Conservation (phyloP, 169 alveolate species). For the Eimeria necatrix region DNA sequence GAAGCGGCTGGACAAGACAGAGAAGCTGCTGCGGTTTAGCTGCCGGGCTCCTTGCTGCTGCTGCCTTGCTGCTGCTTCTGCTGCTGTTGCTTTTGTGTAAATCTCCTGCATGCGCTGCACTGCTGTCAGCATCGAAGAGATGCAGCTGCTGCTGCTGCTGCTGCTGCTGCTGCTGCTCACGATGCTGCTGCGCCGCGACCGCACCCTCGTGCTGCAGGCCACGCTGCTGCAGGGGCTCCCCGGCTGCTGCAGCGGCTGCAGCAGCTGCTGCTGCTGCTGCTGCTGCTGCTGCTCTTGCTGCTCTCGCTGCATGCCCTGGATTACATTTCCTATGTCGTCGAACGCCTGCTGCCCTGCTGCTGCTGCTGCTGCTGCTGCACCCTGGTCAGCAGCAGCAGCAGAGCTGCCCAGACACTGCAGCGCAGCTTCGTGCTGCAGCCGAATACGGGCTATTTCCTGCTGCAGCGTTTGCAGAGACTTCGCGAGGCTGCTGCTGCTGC, state of each 20-base stretch:
- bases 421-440: conserved; percentile 22
- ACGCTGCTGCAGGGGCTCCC: conserved; percentile 29
- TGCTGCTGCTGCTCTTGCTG: conserved; percentile 13
- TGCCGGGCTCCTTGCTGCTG: conserved; percentile 7
- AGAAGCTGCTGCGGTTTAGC: conserved; percentile 22
- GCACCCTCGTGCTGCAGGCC: neutral
- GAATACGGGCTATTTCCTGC: neutral
- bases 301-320: neutral
- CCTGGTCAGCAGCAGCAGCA: neutral
- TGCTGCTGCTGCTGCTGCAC: conserved; percentile 34
- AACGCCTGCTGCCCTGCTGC: conserved; percentile 32
- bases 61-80: conserved; percentile 31
- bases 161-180: too few relatives aligned
- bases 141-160: conserved; percentile 30
- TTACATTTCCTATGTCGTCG: neutral
- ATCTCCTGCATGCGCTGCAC: conserved; percentile 43
- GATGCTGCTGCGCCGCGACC: conserved; percentile 23
- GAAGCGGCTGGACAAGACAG: neutral
- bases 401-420: conserved; percentile 7
- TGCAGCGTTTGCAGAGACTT: neutral
- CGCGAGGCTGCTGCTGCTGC: neutral
- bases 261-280: conserved; percentile 17
- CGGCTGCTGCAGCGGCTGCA: conserved; percentile 31
- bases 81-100: conserved; percentile 1
- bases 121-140: neutral